A percentile compares a stretch with the other conserved stretches of the same genome.
Conservation (phyloP, 73 alveolate genomes). For the Paramecium caudatum region DNA sequence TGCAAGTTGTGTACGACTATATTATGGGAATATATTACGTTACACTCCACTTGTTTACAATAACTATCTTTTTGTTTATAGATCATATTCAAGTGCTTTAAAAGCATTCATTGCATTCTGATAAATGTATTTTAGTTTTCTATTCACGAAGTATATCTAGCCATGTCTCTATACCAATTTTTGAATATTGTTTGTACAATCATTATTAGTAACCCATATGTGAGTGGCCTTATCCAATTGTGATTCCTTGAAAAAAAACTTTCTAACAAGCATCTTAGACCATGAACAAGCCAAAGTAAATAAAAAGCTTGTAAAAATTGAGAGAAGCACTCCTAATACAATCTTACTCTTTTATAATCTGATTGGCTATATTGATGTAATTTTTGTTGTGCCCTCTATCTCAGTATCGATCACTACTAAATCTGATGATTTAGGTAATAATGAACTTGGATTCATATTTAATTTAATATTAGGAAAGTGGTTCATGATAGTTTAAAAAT, state of each 20-base stretch:
- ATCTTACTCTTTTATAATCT: conserved; percentile 31
- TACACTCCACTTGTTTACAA: background rate
- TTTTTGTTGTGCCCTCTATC: conserved; percentile 10
- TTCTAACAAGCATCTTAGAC: conserved; percentile 45
- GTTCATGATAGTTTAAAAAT: too few relatives aligned
- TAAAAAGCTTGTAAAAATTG: conserved; percentile 17
- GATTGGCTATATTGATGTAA: background rate
- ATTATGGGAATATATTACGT: too few relatives aligned
- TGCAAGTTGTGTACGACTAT: too few relatives aligned
- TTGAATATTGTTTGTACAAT: background rate
- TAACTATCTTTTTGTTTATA: background rate
- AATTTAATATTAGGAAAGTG: too few relatives aligned
- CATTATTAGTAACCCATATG: conserved; percentile 8
- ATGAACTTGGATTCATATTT: too few relatives aligned
- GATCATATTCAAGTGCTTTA: conserved; percentile 21
- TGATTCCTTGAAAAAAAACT: conserved; percentile 16
- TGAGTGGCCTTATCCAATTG: conserved; percentile 24
- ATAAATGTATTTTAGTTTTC: background rate
- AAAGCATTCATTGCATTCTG: conserved; percentile 27
- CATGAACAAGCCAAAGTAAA: conserved; percentile 47
- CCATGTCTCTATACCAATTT: background rate
- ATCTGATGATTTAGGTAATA: background rate
- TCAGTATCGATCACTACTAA: background rate
- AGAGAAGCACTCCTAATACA: conserved; percentile 3
- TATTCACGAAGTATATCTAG: background rate